These are phyloP conservation scores for Fomitopsis betulina DNA, from an alignment of 1,284 basidiomycete genomes.

Conservation along the genomic window DNA sequence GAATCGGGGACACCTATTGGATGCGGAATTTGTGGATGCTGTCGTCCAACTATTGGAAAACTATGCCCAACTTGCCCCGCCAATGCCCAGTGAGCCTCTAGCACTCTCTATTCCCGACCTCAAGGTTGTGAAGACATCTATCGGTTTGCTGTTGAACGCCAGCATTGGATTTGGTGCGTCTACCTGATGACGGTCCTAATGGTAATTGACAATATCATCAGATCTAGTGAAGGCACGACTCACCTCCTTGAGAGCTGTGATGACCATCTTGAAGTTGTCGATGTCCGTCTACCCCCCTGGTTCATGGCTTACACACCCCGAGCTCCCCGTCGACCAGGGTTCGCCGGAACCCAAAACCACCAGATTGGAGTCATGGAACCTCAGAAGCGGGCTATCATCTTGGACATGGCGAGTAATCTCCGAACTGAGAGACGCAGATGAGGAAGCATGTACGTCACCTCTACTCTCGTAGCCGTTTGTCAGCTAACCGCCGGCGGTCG, in stretches of 20 bases:
- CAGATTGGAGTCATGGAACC: conserved; percentile 55
- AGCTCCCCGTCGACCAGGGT: conserved; percentile 6
- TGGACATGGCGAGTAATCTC: conserved; percentile 73
- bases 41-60: conserved; percentile 64
- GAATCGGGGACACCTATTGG: conserved; percentile 65
- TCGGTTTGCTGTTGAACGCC: conserved; percentile 79
- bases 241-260: conserved; percentile 59
- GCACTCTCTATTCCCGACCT: conserved; percentile 57
- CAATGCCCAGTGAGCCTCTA: conserved; percentile 37
- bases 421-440: conserved; percentile 22
- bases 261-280: conserved; percentile 64
- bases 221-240: conserved; percentile 69
- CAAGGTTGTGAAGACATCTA: conserved; percentile 69
- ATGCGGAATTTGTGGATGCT: conserved; percentile 62
- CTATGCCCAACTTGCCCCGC: conserved; percentile 53
- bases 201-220: conserved; percentile 24
- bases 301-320: conserved; percentile 43
- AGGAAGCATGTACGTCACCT: conserved; percentile 19
- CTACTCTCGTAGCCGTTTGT: background rate
- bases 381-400: conserved; percentile 58
- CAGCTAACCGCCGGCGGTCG: background rate
- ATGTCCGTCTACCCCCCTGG: conserved; percentile 67
- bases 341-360: conserved; percentile 19
- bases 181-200: background rate
- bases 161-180: conserved; percentile 70